Evolutionary conservation across 2,329 filamentous ascomycete species (phyloP), one percentile per base, ranked within the genome.

Genomic region (Diplodia sapinea): DNA sequence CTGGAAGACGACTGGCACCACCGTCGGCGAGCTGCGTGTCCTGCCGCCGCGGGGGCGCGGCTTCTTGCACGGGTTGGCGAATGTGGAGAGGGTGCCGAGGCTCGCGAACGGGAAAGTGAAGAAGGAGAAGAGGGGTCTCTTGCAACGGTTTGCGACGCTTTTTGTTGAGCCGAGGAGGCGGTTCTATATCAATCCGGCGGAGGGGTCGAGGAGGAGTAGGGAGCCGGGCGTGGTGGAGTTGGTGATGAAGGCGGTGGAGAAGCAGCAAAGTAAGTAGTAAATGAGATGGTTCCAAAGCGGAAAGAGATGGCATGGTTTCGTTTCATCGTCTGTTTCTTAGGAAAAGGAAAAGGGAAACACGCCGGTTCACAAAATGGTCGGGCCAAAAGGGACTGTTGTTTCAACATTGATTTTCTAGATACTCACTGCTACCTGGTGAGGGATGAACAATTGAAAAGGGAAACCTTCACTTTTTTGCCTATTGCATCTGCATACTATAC

Each of bases 1-100:
- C 74, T 63, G 70, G 74, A 66, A 73, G 71, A 70, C 70, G 52
- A 78, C 77, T 2, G 72, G 73, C 15, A 70, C 72, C 15, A 71
- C 73, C 9, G 65, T 79, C 1, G 71, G 72, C 55, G 76, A 79
- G 51, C 69, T 79, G 15, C 75, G 76, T 4, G 5, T 7, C 2
- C 8, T 67, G 31, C 52, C 65, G 54, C 13, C 20, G n/a, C 6
- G n/a, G n/a, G n/a, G 29, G 8, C 13, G 47, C 1, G 33, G 33
- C 17, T 50, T 12, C 43, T 20, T 1, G 43, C 31, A 15, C 4
- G 59, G 59, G 12, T 13, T 63, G 43, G 59, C 59, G 0, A 63
- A 63, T 12, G 13, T 66, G 40, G 64, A 56, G 36, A 38, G 64
- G 64, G 51, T 66, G 36, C 64, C 51, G 50, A 49, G 23, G 51